Evolutionary conservation across 23 red algal genomes (phyloP).

Genomic region (Chondrus crispus): DNA sequence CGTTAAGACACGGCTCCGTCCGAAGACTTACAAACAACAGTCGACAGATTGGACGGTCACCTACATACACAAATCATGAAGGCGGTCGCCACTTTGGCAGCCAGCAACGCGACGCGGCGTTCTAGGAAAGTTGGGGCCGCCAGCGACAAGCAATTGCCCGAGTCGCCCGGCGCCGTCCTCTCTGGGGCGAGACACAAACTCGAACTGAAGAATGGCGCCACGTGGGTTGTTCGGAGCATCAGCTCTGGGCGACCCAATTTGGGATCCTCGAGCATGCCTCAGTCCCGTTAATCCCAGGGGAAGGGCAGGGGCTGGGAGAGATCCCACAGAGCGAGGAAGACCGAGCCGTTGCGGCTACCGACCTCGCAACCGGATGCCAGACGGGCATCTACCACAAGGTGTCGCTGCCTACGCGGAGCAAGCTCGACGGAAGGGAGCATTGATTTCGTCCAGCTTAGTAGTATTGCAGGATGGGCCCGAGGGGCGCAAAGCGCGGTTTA

Average conservation of each 20-base stretch:
- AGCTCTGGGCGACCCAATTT: not conserved
- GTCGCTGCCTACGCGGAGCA: not conserved
- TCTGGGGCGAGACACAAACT: not conserved
- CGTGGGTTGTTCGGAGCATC: constrained; percentile 15
- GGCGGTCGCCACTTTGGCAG: too few relatives aligned
- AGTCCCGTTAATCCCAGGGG: not conserved
- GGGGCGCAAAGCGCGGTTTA: not conserved
- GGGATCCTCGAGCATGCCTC: not conserved
- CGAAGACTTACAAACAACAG: too few relatives aligned
- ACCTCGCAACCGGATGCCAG: not conserved
- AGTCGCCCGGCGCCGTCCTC: too few relatives aligned
- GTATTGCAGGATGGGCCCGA: not conserved
- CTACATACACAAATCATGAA: too few relatives aligned
- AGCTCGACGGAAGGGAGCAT: not conserved
- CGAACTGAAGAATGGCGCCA: not conserved
- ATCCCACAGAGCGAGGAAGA: constrained; percentile 8
- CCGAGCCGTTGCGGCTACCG: not conserved
- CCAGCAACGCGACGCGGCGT: too few relatives aligned
- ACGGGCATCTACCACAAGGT: constrained; percentile 3
- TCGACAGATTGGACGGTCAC: too few relatives aligned
- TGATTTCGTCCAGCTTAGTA: constrained; percentile 10
- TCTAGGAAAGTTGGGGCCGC: too few relatives aligned
- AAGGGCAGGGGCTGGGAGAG: not conserved
- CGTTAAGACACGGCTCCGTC: too few relatives aligned
- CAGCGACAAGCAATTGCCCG: too few relatives aligned